A percentile compares a stretch with the other conserved stretches of the same genome.
Evolutionary conservation across 768 basidiomycete species (phyloP).

Genomic region (Hericium alpestre): DNA sequence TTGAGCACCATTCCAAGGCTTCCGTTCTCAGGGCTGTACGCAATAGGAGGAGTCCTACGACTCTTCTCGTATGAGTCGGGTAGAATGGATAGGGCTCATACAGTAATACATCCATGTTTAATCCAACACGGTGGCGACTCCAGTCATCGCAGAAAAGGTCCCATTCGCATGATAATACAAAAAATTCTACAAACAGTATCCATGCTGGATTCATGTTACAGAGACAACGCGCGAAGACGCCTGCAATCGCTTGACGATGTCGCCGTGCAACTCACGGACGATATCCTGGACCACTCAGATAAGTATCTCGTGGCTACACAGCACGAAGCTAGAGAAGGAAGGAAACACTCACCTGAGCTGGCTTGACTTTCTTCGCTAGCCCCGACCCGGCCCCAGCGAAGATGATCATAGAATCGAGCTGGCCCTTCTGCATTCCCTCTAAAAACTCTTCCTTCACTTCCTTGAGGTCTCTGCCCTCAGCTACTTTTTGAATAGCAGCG

Average conservation of each 20-base stretch:
- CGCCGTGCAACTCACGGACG: constrained; percentile 17
- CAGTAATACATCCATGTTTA: too few relatives aligned
- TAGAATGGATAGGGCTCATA: too few relatives aligned
- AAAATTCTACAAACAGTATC: too few relatives aligned
- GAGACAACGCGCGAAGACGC: constrained; percentile 7
- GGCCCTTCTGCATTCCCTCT: constrained; percentile 17
- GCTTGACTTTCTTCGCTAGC: constrained; percentile 17
- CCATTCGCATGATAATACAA: too few relatives aligned
- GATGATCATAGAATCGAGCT: constrained; percentile 18
- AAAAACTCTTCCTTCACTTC: constrained; percentile 9
- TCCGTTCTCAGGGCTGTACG: too few relatives aligned
- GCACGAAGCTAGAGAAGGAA: background rate
- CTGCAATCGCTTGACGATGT: constrained; percentile 13
- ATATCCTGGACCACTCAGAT: constrained; percentile 13
- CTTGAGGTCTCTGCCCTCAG: constrained; percentile 5
- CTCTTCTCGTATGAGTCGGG: too few relatives aligned
- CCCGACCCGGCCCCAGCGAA: constrained; percentile 28
- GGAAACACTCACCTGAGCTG: constrained; percentile 17
- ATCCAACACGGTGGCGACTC: too few relatives aligned
- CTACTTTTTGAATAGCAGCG: constrained; percentile 10
- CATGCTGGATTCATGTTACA: background rate
- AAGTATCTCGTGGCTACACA: background rate
- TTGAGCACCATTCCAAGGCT: background rate
- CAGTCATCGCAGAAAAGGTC: too few relatives aligned
- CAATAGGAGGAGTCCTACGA: too few relatives aligned